These are phyloP conservation scores for Penicillium chermesinum DNA, from an alignment of 495 filamentous ascomycete genomes.

Conservation along the genomic window DNA sequence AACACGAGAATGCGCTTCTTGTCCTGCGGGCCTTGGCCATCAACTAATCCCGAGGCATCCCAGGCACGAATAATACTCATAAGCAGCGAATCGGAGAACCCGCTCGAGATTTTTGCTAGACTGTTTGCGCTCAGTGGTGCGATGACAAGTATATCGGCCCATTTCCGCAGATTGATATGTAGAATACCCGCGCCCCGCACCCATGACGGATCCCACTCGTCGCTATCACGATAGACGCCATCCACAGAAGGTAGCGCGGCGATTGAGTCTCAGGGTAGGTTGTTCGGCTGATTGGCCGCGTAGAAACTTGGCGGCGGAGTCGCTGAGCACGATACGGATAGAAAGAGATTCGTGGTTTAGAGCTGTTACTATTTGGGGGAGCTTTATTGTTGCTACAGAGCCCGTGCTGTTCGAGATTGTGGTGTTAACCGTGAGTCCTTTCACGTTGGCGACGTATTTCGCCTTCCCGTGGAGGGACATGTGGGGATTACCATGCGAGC, in stretches of 20 bases:
- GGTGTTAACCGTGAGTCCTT: neutral
- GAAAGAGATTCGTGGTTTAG: slow-evolving; percentile 57
- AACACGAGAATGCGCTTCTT: slow-evolving; percentile 33
- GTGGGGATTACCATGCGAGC: neutral
- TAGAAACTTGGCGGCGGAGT: slow-evolving; percentile 67
- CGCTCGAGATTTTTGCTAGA: slow-evolving; percentile 68
- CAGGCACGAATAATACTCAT: slow-evolving; percentile 76
- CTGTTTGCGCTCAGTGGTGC: slow-evolving; percentile 76
- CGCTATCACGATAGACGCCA: slow-evolving; percentile 66
- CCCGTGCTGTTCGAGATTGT: slow-evolving; percentile 42
- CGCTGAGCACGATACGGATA: slow-evolving; percentile 74
- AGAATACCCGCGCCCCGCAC: slow-evolving; percentile 55
- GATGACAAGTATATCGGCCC: slow-evolving; percentile 77
- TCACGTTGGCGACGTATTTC: too few species aligned
- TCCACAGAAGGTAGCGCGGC: slow-evolving; percentile 55
- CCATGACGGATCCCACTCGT: slow-evolving; percentile 78
- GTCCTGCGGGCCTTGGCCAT: slow-evolving; percentile 27
- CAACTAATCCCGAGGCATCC: slow-evolving; percentile 66
- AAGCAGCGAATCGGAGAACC: slow-evolving; percentile 64
- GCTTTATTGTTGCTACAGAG: slow-evolving; percentile 85
- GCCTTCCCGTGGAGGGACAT: too few species aligned
- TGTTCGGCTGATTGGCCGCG: slow-evolving; percentile 63
- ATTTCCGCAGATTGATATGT: slow-evolving; percentile 74
- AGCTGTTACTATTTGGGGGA: slow-evolving; percentile 62
- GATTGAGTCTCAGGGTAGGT: slow-evolving; percentile 52